Conservation (phyloP, 805 yeast species). For the Debaryomyces tyrocola region DNA sequence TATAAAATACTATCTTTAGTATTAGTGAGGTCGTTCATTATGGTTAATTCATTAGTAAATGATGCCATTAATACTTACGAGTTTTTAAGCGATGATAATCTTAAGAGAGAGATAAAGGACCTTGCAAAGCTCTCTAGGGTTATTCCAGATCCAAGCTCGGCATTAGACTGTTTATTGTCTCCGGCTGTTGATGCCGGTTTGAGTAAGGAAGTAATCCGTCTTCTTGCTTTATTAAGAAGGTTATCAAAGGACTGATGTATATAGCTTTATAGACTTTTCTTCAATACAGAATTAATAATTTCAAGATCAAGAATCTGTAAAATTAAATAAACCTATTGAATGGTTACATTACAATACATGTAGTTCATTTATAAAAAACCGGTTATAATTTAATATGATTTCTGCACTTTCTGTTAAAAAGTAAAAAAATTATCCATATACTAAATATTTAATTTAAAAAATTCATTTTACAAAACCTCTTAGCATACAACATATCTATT, state of each 20-base stretch:
- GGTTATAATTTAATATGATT: no score
- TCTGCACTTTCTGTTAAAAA: no score
- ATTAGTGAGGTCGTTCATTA: constrained; percentile 31
- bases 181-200: constrained; percentile 35
- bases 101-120: constrained; percentile 9
- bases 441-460: no score
- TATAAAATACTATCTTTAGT: constrained; percentile 34
- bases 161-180: constrained; percentile 34
- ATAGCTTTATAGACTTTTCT: no score
- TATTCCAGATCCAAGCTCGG: constrained; percentile 34
- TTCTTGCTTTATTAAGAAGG: constrained; percentile 24
- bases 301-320: no score
- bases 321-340: no score
- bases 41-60: constrained; percentile 36
- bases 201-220: constrained; percentile 38
- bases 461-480: no score
- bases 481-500: no score
- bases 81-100: constrained; percentile 11
- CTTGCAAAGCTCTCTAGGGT: constrained; percentile 14
- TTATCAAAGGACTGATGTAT: constrained; percentile 3
- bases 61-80: constrained; percentile 20
- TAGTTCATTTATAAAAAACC: no score
- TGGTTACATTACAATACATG: no score
- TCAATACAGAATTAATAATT: no score
- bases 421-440: no score